Percentiles rank a stretch among this genome's conserved stretches.
These are phyloP conservation scores for Chrysosporium queenslandicum DNA, from an alignment of 2,329 filamentous ascomycete species.

Conservation along the genomic window DNA sequence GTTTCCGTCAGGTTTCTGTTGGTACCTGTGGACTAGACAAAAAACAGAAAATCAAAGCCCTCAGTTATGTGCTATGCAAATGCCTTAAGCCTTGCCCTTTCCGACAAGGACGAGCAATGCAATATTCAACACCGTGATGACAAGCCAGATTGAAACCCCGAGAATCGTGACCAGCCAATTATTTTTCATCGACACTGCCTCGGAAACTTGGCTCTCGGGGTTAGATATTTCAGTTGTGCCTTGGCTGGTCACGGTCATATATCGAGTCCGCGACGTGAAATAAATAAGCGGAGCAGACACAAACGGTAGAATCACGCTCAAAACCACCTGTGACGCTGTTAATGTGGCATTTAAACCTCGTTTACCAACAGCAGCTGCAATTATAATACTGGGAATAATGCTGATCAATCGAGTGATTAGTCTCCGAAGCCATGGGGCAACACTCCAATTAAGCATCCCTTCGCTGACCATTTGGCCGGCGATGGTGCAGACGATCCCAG, in stretches of 20 bases:
- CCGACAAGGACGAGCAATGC: slow-evolving; percentile 58
- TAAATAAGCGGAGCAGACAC: slow-evolving; percentile 74
- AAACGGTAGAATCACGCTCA: slow-evolving; percentile 72
- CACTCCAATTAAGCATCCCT: slow-evolving; percentile 64
- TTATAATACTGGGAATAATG: slow-evolving; percentile 72
- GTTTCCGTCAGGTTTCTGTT: no score
- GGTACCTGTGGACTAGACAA: neutral
- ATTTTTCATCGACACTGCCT: slow-evolving; percentile 57
- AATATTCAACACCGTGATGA: slow-evolving; percentile 71
- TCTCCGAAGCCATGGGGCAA: slow-evolving; percentile 68
- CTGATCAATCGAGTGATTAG: slow-evolving; percentile 69
- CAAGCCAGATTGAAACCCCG: slow-evolving; percentile 56
- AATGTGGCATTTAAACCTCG: slow-evolving; percentile 61
- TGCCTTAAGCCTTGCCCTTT: slow-evolving; percentile 2
- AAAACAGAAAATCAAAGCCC: no score
- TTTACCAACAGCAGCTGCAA: slow-evolving; percentile 66
- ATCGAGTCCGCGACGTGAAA: slow-evolving; percentile 68
- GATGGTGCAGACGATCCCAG: slow-evolving; percentile 82
- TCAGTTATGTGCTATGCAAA: neutral
- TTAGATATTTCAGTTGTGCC: slow-evolving; percentile 20
- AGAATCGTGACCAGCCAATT: slow-evolving; percentile 53
- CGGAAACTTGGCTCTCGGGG: slow-evolving; percentile 7
- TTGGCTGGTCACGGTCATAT: slow-evolving; percentile 60
- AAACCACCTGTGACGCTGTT: slow-evolving; percentile 65
- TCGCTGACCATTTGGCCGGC: slow-evolving; percentile 82